Percentiles rank a stretch among this genome's conserved stretches.
phyloP scores from a whole-genome alignment of 2,329 filamentous ascomycete genomes.

The Macrophomina tecta region DNA sequence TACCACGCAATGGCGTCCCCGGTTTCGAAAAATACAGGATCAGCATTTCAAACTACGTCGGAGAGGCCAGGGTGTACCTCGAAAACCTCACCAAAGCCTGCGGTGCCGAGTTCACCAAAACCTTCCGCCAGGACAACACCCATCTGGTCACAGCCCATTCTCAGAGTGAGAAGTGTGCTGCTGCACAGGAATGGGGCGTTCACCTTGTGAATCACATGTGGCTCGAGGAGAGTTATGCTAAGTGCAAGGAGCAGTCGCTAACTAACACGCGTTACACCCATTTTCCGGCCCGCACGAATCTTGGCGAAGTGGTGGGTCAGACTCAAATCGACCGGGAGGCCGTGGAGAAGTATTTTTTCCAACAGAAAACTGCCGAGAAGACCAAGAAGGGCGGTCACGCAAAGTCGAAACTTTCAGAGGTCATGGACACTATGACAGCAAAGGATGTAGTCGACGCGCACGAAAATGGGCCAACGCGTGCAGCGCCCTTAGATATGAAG shows the following conservation, averaged over 20 bases:
- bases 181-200: slow-evolving; percentile 90
- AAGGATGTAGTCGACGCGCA: not conserved
- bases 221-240: slow-evolving; percentile 96
- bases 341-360: slow-evolving; percentile 68
- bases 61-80: slow-evolving; percentile 89
- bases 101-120: slow-evolving; percentile 91
- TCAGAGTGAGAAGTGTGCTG: slow-evolving; percentile 89
- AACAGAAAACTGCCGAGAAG: slow-evolving; percentile 15
- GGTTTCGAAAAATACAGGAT: slow-evolving; percentile 80
- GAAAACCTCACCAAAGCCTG: slow-evolving; percentile 87
- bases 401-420: slow-evolving; percentile 6
- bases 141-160: slow-evolving; percentile 92
- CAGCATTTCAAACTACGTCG: slow-evolving; percentile 94
- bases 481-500: slow-evolving; percentile 37
- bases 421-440: slow-evolving; percentile 36
- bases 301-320: slow-evolving; percentile 91
- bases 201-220: slow-evolving; percentile 92
- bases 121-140: slow-evolving; percentile 93
- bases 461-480: not conserved
- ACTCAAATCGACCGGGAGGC: slow-evolving; percentile 78
- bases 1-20: slow-evolving; percentile 76
- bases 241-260: slow-evolving; percentile 76
- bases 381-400: not conserved
- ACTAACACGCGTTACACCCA: slow-evolving; percentile 79
- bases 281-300: slow-evolving; percentile 87